Conservation (phyloP, 345 rosid genomes). For the Combretum micranthum region DNA sequence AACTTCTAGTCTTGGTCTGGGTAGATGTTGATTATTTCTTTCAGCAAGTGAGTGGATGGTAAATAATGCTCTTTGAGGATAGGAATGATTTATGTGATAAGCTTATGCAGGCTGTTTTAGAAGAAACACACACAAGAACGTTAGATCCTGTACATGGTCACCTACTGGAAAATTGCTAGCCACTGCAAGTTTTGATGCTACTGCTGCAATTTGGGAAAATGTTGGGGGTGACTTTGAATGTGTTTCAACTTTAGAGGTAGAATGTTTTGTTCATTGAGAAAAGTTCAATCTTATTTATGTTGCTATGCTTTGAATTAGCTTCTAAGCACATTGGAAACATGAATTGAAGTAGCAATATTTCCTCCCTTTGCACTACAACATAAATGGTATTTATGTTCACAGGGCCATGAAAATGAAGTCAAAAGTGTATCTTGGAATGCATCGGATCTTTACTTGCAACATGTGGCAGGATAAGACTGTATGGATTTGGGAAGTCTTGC, state of each 20-base stretch:
- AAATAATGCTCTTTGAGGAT: background rate
- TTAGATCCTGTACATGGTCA: constrained; percentile 89
- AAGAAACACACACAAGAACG: constrained; percentile 76
- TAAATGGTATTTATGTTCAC: background rate
- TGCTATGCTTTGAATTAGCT: no score
- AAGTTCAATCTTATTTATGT: constrained; percentile 1
- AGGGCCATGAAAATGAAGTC: constrained; percentile 97
- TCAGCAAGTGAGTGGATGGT: no score
- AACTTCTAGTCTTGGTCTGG: no score
- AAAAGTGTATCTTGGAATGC: constrained; percentile 88
- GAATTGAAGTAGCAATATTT: no score
- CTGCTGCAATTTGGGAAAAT: constrained; percentile 80
- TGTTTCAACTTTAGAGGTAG: constrained; percentile 72
- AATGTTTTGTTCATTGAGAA: background rate
- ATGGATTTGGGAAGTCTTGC: constrained; percentile 94
- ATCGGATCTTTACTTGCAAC: constrained; percentile 76
- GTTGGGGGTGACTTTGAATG: constrained; percentile 77
- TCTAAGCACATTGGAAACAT: no score
- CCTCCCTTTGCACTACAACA: background rate
- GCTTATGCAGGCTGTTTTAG: constrained; percentile 70
- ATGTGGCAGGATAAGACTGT: constrained; percentile 88
- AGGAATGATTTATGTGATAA: constrained; percentile 11
- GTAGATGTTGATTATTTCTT: no score
- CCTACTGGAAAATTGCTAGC: constrained; percentile 71
- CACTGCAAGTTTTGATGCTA: constrained; percentile 89